phyloP scores from a whole-genome alignment of 495 filamentous ascomycete genomes.

The Cercophora newfieldiana region DNA sequence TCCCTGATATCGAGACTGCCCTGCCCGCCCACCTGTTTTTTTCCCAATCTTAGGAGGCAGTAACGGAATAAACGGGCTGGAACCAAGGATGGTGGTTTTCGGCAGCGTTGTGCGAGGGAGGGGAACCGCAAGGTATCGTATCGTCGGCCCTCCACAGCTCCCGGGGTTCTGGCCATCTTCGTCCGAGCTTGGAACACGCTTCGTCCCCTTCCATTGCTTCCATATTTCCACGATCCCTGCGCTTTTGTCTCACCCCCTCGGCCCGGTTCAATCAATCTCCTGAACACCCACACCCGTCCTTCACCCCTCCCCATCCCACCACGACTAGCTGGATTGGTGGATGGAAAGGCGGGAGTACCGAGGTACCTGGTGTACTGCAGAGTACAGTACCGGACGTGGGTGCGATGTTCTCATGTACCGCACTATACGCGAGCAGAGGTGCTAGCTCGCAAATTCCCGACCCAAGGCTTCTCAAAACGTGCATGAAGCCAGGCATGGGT shows the following conservation, averaged over 20 bases:
- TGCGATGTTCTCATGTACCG: background rate
- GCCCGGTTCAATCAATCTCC: slow-evolving; percentile 22
- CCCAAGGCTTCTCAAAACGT: slow-evolving; percentile 19
- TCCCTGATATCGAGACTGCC: no score
- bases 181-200: slow-evolving; percentile 8
- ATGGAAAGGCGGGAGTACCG: slow-evolving; percentile 8
- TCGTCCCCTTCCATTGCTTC: slow-evolving; percentile 18
- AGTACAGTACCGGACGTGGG: slow-evolving; percentile 2
- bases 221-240: slow-evolving; percentile 10
- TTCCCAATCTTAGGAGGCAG: no score
- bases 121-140: no score
- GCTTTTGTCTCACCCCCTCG: slow-evolving; percentile 19
- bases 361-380: background rate
- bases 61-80: no score
- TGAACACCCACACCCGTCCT: slow-evolving; percentile 12
- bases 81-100: no score
- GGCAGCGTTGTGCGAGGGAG: no score
- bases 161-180: slow-evolving; percentile 3
- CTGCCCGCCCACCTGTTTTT: no score
- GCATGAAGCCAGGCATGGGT: slow-evolving; percentile 30
- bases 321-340: background rate
- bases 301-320: background rate
- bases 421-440: slow-evolving; percentile 16
- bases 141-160: no score
- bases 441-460: slow-evolving; percentile 23